Percentiles rank a stretch among this genome's conserved stretches.
Evolutionary conservation across 2,329 filamentous ascomycete genomes (phyloP).

Genomic region (Monilinia laxa): DNA sequence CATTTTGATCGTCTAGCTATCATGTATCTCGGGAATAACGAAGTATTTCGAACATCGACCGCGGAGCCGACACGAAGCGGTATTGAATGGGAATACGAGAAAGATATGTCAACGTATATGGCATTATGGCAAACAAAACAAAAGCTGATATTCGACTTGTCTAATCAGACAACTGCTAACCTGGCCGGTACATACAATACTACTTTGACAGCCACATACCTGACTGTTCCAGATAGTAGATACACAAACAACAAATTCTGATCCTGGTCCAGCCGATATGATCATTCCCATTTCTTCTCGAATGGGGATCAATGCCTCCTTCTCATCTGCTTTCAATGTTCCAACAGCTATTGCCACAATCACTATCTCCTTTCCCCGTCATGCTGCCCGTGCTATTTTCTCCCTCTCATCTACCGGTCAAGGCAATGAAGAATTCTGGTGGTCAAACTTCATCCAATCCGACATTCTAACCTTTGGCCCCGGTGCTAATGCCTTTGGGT

Average conservation of each 20-base stretch:
- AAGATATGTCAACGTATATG: slow-evolving; percentile 52
- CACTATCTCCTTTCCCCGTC: slow-evolving; percentile 53
- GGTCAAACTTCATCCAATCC: slow-evolving; percentile 67
- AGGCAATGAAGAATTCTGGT: slow-evolving; percentile 79
- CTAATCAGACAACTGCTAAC: slow-evolving; percentile 64
- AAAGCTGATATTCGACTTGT: slow-evolving; percentile 69
- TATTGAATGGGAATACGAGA: slow-evolving; percentile 55
- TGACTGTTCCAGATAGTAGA: slow-evolving; percentile 39
- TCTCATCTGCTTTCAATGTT: slow-evolving; percentile 57
- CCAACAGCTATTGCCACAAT: slow-evolving; percentile 53
- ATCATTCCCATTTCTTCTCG: slow-evolving; percentile 59
- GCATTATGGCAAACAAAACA: slow-evolving; percentile 6
- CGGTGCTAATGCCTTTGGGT: slow-evolving; percentile 51
- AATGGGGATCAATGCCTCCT: slow-evolving; percentile 49
- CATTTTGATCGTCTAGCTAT: slow-evolving; percentile 56
- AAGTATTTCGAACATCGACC: slow-evolving; percentile 64
- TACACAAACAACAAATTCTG: neutral
- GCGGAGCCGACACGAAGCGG: slow-evolving; percentile 59
- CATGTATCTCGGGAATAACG: slow-evolving; percentile 62
- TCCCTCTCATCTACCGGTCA: slow-evolving; percentile 74
- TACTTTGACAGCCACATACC: slow-evolving; percentile 56
- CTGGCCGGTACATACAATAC: slow-evolving; percentile 72
- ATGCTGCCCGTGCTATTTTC: slow-evolving; percentile 66
- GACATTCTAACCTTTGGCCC: slow-evolving; percentile 58
- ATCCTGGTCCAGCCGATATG: slow-evolving; percentile 52